A percentile compares a stretch with the other conserved stretches of the same genome.
These are phyloP conservation scores for Jimgerdemannia flammicorona DNA, from an alignment of 192 early-diverging fungal genomes.

Conservation along the genomic window DNA sequence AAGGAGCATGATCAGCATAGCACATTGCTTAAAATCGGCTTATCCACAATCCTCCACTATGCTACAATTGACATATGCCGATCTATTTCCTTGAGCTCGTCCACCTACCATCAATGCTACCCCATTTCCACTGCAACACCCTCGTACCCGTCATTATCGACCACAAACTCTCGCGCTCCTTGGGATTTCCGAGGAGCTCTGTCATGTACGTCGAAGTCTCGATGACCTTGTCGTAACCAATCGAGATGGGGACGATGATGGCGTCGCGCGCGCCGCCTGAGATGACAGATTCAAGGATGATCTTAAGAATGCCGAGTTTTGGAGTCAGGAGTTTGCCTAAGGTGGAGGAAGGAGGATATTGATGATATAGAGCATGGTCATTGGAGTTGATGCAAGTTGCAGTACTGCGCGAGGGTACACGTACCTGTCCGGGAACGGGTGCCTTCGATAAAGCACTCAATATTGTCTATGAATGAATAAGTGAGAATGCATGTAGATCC, in stretches of 20 bases:
- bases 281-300: conserved; percentile 71
- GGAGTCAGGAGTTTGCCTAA: conserved; percentile 68
- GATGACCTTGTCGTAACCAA: conserved; percentile 85
- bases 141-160: conserved; percentile 56
- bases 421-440: conserved; percentile 73
- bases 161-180: conserved; percentile 73
- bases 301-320: conserved; percentile 80
- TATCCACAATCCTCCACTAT: neutral
- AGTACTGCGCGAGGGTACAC: neutral
- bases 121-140: conserved; percentile 68
- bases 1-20: neutral
- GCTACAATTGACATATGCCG: neutral
- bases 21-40: neutral
- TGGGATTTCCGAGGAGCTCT: conserved; percentile 76
- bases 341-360: neutral
- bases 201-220: conserved; percentile 76
- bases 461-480: conserved; percentile 43
- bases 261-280: conserved; percentile 57
- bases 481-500: neutral
- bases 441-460: conserved; percentile 83
- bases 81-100: neutral
- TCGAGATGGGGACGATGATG: conserved; percentile 74
- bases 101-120: conserved; percentile 68
- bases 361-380: neutral
- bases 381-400: neutral